Base-by-base conservation (phyloP, 805 yeast species). In the Wickerhamiella slavikovae region DNA sequence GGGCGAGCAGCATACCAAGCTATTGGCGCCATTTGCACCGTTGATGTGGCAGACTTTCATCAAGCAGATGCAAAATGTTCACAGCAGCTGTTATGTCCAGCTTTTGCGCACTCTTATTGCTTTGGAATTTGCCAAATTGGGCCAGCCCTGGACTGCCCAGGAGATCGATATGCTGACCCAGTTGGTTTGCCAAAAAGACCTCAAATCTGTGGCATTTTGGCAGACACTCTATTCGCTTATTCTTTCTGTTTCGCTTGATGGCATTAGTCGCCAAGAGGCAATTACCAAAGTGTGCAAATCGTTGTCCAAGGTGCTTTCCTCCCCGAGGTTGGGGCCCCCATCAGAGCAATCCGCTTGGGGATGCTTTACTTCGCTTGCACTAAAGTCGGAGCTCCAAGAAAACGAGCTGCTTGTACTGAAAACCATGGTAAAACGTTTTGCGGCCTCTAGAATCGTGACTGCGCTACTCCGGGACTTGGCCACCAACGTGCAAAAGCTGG, bases 91-190 rank as follows among this genome's bases (percentile, higher is more conserved):
- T 1, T 30, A 34, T 3, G 37, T 45, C 1, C 31, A 49, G 0
- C 35, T 46, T 4, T 25, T 46, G 1, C 42, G 47, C 14, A 20
- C 62, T 29, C 43, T 51, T 44, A 65, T 63, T 27, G 35, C 46
- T 3, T 42, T 65, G 6, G 51, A 68, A 4, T 64, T 64, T 30
- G 49, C 56, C 21, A 54, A 64, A 31, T 46, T 52, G 1, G 29
- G 29, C 1, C 26, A 36, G 2, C n/a, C n/a, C n/a, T 49, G 53
- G 54, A 26, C 33, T 5, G 11, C 33, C n/a, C 30, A 35, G 0
- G 32, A 30, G 15, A 19, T 18, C 12, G 41, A 38, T 23, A 29
- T 1, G 36, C 49, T 3, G 15, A 38, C 5, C 35, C 37, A 2
- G 35, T 29, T 18, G 36, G 43, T 18, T 15, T 35, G 11, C 25